Conservation (phyloP, 2,329 filamentous ascomycete species). For the Diplodia sapinea region DNA sequence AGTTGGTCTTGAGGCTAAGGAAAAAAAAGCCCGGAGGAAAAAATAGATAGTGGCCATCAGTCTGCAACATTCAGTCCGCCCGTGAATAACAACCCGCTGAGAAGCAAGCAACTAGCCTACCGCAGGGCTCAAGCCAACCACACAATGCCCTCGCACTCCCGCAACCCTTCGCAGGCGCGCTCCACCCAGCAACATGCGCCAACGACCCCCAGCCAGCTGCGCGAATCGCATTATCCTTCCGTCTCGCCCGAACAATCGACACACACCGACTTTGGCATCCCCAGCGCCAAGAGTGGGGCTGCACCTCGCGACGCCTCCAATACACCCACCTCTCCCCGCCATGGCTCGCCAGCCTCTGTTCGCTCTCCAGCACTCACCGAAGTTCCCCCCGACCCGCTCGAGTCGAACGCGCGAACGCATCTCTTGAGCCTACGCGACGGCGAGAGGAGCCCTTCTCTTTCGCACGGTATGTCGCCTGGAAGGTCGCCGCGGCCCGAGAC, state of each 20-base stretch:
- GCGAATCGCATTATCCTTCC: constrained; percentile 52
- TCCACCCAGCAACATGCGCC: constrained; percentile 44
- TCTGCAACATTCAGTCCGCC: constrained; percentile 1
- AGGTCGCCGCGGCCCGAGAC: constrained; percentile 67
- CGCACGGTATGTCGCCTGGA: constrained; percentile 76
- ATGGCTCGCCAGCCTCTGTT: constrained; percentile 40
- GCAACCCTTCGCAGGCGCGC: constrained; percentile 43
- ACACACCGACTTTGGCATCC: constrained; percentile 37
- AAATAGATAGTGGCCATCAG: background rate
- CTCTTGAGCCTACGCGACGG: constrained; percentile 47
- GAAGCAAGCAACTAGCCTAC: constrained; percentile 21
- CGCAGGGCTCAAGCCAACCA: constrained; percentile 35
- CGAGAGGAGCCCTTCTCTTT: constrained; percentile 43
- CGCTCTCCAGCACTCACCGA: constrained; percentile 38
- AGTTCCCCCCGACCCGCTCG: constrained; percentile 40
- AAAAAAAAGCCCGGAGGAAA: background rate
- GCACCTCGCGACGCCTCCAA: constrained; percentile 25
- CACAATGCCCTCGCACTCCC: constrained; percentile 35
- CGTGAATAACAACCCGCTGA: constrained; percentile 12
- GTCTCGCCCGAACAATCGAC: constrained; percentile 48
- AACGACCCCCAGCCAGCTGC: constrained; percentile 47
- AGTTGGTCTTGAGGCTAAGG: background rate
- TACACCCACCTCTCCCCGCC: constrained; percentile 40
- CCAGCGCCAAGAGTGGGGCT: constrained; percentile 26
- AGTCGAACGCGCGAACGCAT: constrained; percentile 44